A percentile compares a stretch with the other conserved stretches of the same genome.
Conservation (phyloP, 495 filamentous ascomycete species). For the Polyplosphaeria fusca region DNA sequence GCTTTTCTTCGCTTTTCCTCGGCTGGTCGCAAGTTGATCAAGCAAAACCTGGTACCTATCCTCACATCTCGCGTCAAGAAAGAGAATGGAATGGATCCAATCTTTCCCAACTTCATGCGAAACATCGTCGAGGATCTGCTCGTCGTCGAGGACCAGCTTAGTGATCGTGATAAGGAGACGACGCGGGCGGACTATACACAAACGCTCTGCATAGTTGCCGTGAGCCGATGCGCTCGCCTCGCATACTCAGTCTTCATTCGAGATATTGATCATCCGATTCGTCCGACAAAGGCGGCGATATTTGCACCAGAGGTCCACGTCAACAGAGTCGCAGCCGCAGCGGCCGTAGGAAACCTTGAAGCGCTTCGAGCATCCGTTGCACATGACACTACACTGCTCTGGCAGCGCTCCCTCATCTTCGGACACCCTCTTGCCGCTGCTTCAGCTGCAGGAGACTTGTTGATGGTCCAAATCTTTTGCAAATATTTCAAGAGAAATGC, state of each 20-base stretch:
- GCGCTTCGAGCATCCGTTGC: background rate
- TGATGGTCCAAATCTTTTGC: background rate
- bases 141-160: background rate
- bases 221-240: background rate
- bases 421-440: background rate
- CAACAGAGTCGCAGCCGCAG: background rate
- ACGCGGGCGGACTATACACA: background rate
- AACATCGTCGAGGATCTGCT: background rate
- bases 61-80: background rate
- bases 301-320: background rate
- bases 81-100: background rate
- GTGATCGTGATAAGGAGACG: background rate
- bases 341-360: background rate
- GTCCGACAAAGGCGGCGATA: background rate
- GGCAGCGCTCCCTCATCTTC: background rate
- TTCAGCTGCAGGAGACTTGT: background rate
- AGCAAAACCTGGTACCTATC: background rate
- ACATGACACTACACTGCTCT: background rate
- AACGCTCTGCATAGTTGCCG: background rate
- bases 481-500: too few species aligned
- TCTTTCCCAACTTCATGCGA: background rate
- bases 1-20: too few species aligned
- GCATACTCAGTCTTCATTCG: background rate
- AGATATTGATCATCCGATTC: background rate
- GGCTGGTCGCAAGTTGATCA: background rate